phyloP scores from a whole-genome alignment of 2,329 filamentous ascomycete species.

The Pestalotiopsis sp. region DNA sequence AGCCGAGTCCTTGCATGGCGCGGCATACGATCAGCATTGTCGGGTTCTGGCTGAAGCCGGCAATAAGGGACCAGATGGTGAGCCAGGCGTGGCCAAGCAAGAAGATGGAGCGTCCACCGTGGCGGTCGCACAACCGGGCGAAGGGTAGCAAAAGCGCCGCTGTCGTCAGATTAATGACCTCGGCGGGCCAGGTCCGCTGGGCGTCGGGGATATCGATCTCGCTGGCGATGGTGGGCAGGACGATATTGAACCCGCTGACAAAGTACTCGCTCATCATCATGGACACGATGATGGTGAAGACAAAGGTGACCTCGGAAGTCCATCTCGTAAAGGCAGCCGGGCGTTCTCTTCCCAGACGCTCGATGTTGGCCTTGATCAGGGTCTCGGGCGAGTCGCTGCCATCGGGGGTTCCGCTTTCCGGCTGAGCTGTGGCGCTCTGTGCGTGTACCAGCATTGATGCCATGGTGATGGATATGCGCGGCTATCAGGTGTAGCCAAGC shows the following conservation, averaged over 20 bases:
- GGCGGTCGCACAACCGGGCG: constrained; percentile 64
- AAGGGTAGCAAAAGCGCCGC: constrained; percentile 63
- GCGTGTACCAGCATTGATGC: constrained; percentile 8
- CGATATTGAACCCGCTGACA: constrained; percentile 75
- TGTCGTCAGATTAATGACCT: constrained; percentile 59
- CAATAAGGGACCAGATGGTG: constrained; percentile 67
- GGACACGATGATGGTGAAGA: constrained; percentile 60
- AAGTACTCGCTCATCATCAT: constrained; percentile 72
- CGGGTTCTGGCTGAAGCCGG: constrained; percentile 69
- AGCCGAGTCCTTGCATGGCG: constrained; percentile 73
- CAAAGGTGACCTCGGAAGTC: constrained; percentile 59
- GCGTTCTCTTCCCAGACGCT: constrained; percentile 60
- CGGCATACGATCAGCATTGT: constrained; percentile 75
- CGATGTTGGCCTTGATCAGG: constrained; percentile 40
- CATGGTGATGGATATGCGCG: not conserved
- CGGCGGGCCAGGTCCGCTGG: constrained; percentile 66
- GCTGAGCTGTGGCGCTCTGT: constrained; percentile 14
- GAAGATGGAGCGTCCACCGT: constrained; percentile 64
- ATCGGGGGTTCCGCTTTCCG: constrained; percentile 15
- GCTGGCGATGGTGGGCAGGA: constrained; percentile 66
- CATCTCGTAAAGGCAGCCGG: constrained; percentile 53
- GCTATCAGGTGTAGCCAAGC: not conserved
- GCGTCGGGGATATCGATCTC: constrained; percentile 65
- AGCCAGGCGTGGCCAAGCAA: constrained; percentile 66
- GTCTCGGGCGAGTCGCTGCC: constrained; percentile 19